Evolutionary conservation across 2,329 filamentous ascomycete species (phyloP), one percentile per base, ranked within the genome.

Genomic region (Exophiala lecanii-corni): DNA sequence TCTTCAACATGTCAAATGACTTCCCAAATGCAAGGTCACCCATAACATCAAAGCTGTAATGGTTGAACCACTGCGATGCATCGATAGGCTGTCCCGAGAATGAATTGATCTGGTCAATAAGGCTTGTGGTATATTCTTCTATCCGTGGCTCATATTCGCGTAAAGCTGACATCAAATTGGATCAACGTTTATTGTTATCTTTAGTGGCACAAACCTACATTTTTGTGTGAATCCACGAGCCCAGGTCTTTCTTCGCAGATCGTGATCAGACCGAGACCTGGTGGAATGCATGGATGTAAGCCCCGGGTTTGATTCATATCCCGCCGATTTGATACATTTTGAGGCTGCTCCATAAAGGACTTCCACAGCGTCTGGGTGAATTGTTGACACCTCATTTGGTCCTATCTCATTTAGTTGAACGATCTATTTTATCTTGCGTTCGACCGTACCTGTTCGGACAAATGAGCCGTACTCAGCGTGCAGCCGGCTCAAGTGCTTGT

Each of bases 131-230:
- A 48, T 66, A 64, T 3, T 38, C 48, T 7, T 55, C 48, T 2
- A 70, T 54, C 2, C 64, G 56, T 15, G 56, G 41, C 45, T 70
- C 67, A 43, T 71, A 70, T 3, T 61, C 63, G 2, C 66, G 59
- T 10, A 71, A 41, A 6, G 64, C 59, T 37, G n/a, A n/a, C n/a
- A 59, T 62, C 40, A 64, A 61, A 4, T 17, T 2, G 20, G 18
- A 9, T 21, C 12, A 26, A 12, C 23, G 12, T 26, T 6, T 6
- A 6, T 12, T 7, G 23, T 12, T 7, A 7, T 12, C 6, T 26
- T 7, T 6, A 26, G 23, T 12, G 23, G 23, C 23, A 26, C 6
- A 26, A 12, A 12, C 23, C 6, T 26, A 26, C 23, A 26, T 6
- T 25, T 41, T 25, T 41, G 19, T 9, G 26, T 39, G 34, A 46